Evolutionary conservation across 2,329 filamentous ascomycete species (phyloP), one percentile per base, ranked within the genome.

Genomic region (Elsinoe ampelina): DNA sequence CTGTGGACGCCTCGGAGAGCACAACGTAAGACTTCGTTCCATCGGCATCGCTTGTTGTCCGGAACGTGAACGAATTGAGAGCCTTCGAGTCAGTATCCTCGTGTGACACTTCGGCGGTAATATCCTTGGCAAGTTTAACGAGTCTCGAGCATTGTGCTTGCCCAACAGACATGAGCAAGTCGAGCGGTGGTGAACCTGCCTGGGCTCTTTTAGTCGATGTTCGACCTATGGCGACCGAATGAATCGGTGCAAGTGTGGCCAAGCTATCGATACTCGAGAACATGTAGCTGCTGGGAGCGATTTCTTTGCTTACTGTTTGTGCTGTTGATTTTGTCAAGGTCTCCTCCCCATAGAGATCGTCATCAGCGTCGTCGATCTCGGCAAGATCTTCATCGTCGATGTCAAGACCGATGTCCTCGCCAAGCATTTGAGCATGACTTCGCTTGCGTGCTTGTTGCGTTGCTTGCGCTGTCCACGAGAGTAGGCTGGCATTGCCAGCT

Each of bases 191-290:
- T 5, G 43, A 22, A 1, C 48, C 12, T 15, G 54, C 58, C n/a
- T 45, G 52, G 13, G 39, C 11, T 50, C 62, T 60, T 17, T 61
- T 63, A 60, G 10, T 60, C 1, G 72, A 67, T 1, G 71, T 63
- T 61, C 79, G 80, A 19, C 89, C 89, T 42, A 90, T 73, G 2
- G 86, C 81, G 55, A 93, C 75, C 58, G 89, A 84, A 61, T 82
- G 82, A 63, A 95, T 85, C 1, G 91, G 90, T 0, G 86, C 90
- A 60, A 95, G 79, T 67, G 85, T 95, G 34, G 84, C 73, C 6
- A 97, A 74, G 7, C 76, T 78, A 69, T 97, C 92, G 65, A 93
- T 85, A 42, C 91, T 71, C 47, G 83, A 80, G 68, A 97, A 95
- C 2, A 73, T 76, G 62, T 92, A 82, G 52, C 86, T 83, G 4